Percentiles rank a stretch among this genome's conserved stretches.
Evolutionary conservation across 768 basidiomycete genomes (phyloP).

Genomic region (Boletus sp.): DNA sequence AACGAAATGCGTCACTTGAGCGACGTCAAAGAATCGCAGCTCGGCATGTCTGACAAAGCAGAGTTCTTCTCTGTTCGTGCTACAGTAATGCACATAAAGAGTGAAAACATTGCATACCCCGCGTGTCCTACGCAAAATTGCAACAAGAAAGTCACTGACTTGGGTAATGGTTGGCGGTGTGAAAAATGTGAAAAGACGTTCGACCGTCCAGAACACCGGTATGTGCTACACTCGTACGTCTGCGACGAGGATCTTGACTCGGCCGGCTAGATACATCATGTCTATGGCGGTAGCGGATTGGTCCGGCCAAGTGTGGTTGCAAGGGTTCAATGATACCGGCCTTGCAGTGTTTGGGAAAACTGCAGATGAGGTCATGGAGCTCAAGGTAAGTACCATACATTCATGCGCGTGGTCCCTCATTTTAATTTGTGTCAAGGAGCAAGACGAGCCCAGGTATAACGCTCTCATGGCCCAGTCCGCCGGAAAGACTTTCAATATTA

Average conservation of each 20-base stretch:
- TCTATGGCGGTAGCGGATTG: constrained; percentile 86
- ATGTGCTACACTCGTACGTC: constrained; percentile 21
- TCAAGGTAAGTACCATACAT: constrained; percentile 48
- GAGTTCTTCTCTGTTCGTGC: constrained; percentile 81
- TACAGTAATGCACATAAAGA: constrained; percentile 84
- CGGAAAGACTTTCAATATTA: constrained; percentile 76
- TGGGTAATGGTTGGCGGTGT: constrained; percentile 77
- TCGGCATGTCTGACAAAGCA: constrained; percentile 71
- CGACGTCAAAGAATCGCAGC: constrained; percentile 73
- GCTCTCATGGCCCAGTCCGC: constrained; percentile 58
- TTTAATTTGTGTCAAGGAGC: constrained; percentile 41
- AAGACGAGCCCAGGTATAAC: constrained; percentile 56
- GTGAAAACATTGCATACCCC: constrained; percentile 80
- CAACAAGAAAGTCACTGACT: constrained; percentile 83
- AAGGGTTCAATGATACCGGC: constrained; percentile 94
- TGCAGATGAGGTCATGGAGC: constrained; percentile 73
- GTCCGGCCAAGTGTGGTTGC: constrained; percentile 87
- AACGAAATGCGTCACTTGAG: constrained; percentile 68
- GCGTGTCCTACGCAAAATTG: constrained; percentile 80
- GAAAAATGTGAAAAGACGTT: constrained; percentile 85
- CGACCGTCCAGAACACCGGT: constrained; percentile 78
- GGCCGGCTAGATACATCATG: constrained; percentile 62
- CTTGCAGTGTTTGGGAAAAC: constrained; percentile 68
- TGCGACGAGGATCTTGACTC: constrained; percentile 1
- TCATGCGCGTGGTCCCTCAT: background rate